These are phyloP conservation scores for Oryza nivara DNA, from an alignment of 176 grass and related monocot species.

Conservation along the genomic window DNA sequence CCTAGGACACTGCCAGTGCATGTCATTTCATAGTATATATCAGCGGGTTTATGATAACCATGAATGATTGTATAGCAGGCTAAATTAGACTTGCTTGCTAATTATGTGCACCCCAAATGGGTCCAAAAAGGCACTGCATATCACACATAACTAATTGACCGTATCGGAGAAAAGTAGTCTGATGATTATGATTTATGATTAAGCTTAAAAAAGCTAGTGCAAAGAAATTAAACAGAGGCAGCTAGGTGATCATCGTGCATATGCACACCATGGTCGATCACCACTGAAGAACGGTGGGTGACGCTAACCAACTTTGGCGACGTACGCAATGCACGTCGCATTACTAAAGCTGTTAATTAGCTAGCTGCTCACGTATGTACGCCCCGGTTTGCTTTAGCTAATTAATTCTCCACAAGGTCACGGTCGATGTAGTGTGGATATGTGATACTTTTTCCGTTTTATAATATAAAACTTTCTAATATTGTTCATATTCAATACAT, in stretches of 20 bases:
- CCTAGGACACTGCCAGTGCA: too few relatives aligned
- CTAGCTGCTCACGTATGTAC: not conserved
- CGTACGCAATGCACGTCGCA: not conserved
- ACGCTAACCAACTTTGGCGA: conserved; percentile 25
- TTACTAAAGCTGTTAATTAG: not conserved
- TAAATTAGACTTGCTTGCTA: not conserved
- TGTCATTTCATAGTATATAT: not conserved
- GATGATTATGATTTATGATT: not conserved
- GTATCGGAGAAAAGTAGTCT: not conserved
- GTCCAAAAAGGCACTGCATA: not conserved
- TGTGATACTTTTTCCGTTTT: too few relatives aligned
- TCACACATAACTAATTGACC: conserved; percentile 5
- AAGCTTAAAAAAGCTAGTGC: not conserved
- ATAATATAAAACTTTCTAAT: too few relatives aligned
- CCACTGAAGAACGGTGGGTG: conserved; percentile 20
- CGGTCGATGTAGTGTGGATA: not conserved
- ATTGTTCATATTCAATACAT: too few relatives aligned
- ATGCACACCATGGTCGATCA: not conserved
- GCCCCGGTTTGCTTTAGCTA: not conserved
- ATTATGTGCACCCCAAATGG: not conserved
- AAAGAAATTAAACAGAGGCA: not conserved
- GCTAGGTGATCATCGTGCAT: not conserved
- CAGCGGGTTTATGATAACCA: too few relatives aligned
- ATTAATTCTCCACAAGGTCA: not conserved
- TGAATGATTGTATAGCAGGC: too few relatives aligned